Evolutionary conservation across 129 eudicot species (phyloP).

Genomic region (Tagetes patula): DNA sequence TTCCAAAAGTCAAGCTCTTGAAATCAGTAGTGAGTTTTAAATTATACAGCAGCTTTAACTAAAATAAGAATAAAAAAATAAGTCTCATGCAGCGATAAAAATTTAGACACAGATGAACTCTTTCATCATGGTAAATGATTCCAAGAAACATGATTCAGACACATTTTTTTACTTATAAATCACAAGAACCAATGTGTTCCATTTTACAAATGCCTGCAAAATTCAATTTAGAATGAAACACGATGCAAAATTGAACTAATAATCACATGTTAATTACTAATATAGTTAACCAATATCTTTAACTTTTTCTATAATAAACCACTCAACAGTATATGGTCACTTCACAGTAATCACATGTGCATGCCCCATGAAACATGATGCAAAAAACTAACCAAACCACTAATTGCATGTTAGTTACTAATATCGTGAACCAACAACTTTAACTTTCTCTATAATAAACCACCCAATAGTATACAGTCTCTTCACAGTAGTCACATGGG

Average conservation of each 20-base stretch:
- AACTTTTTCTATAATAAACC: conserved; percentile 19
- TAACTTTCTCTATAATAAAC: conserved; percentile 19
- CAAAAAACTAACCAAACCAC: not conserved
- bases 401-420: conserved; percentile 18
- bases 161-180: not conserved
- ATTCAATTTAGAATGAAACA: conserved; percentile 11
- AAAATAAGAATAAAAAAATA: not conserved
- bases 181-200: conserved; percentile 3
- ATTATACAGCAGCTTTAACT: not conserved
- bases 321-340: conserved; percentile 11
- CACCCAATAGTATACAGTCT: conserved; percentile 9
- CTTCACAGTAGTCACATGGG: conserved; percentile 29
- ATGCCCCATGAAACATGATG: conserved; percentile 12
- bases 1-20: not conserved
- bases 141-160: conserved; percentile 1
- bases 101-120: not conserved
- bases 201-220: conserved; percentile 16
- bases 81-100: not conserved
- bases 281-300: conserved; percentile 3
- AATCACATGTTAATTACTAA: conserved; percentile 17
- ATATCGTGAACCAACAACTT: conserved; percentile 4
- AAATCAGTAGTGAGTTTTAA: not conserved
- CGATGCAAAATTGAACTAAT: not conserved
- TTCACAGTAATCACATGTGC: conserved; percentile 27
- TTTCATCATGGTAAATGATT: not conserved